A percentile compares a stretch with the other conserved stretches of the same genome.
phyloP scores from a whole-genome alignment of 306 rosid genomes.

The Cicer chorassanicum region DNA sequence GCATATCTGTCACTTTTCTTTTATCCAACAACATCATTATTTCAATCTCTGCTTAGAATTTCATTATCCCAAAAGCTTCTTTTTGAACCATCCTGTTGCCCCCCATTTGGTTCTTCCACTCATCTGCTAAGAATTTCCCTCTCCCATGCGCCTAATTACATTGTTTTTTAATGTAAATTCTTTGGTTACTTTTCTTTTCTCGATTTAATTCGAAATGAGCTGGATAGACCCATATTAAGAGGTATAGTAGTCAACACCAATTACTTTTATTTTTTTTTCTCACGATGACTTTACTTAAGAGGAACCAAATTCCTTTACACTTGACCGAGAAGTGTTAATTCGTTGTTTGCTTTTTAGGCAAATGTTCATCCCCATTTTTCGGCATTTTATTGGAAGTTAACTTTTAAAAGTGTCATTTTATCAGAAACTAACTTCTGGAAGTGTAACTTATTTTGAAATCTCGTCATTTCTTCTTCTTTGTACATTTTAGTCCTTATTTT shows the following conservation, averaged over 20 bases:
- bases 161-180: neutral
- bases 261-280: too few species aligned
- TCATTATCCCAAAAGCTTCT: conserved; percentile 33
- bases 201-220: neutral
- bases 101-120: conserved; percentile 43
- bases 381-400: too few species aligned
- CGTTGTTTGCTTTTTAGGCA: neutral
- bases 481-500: too few species aligned
- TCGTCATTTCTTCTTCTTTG: too few species aligned
- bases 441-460: too few species aligned
- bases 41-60: neutral
- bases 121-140: conserved; percentile 37
- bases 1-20: conserved; percentile 27
- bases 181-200: neutral
- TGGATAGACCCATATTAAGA: neutral
- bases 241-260: neutral
- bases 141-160: neutral
- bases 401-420: too few species aligned
- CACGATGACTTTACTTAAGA: neutral
- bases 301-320: neutral
- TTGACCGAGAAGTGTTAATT: neutral
- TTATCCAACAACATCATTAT: conserved; percentile 51
- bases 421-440: too few species aligned
- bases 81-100: conserved; percentile 33
- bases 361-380: too few species aligned